A percentile compares a stretch with the other conserved stretches of the same genome.
These are phyloP conservation scores for Oldenlandia corymbosa DNA, from an alignment of 257 asterid genomes.

Conservation along the genomic window DNA sequence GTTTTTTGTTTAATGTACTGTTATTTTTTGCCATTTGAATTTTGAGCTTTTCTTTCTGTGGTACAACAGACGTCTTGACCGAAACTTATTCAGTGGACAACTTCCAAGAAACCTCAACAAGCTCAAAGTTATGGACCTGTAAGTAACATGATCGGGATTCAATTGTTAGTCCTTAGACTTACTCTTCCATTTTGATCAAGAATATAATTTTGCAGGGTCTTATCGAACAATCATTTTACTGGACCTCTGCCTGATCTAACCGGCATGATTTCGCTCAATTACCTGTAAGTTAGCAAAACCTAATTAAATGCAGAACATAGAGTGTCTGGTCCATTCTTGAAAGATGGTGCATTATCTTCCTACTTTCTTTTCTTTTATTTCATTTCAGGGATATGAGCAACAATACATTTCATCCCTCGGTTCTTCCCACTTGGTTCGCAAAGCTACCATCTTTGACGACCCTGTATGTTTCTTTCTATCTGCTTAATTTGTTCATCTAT, in stretches of 20 bases:
- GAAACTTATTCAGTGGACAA: constrained; percentile 48
- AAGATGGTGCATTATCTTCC: no score
- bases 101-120: constrained; percentile 63
- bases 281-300: constrained; percentile 44
- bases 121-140: constrained; percentile 63
- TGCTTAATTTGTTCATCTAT: not conserved
- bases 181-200: not conserved
- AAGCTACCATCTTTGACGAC: constrained; percentile 59
- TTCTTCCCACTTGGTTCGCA: constrained; percentile 58
- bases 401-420: constrained; percentile 49
- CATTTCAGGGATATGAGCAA: constrained; percentile 89
- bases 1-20: not conserved
- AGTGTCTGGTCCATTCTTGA: not conserved
- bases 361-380: not conserved
- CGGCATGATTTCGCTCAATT: constrained; percentile 52
- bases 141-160: constrained; percentile 27
- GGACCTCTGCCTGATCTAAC: constrained; percentile 77
- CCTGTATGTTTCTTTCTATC: constrained; percentile 35
- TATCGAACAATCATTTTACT: constrained; percentile 58
- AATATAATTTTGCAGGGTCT: constrained; percentile 32
- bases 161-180: not conserved
- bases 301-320: not conserved
- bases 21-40: not conserved
- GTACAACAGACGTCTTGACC: constrained; percentile 65
- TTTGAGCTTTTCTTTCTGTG: constrained; percentile 10